A percentile compares a stretch with the other conserved stretches of the same genome.
Evolutionary conservation across 148 eudicot species (phyloP).

Genomic region (Cornus suecica): DNA sequence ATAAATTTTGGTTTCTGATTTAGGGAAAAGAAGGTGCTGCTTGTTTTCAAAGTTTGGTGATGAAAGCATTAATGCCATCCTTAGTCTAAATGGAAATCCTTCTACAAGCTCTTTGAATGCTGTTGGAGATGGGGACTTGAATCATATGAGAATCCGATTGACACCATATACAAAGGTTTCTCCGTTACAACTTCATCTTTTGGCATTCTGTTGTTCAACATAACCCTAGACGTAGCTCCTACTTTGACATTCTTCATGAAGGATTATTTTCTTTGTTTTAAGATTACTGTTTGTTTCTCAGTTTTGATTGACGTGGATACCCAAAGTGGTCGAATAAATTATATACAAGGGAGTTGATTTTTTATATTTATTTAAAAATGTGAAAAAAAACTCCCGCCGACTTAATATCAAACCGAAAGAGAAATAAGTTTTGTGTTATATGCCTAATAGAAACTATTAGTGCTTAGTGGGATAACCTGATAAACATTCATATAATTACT

Average conservation of each 20-base stretch:
- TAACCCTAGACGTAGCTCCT: neutral
- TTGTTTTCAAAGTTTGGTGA: slow-evolving; percentile 51
- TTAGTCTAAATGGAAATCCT: slow-evolving; percentile 23
- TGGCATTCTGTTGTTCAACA: neutral
- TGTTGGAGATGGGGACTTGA: slow-evolving; percentile 27
- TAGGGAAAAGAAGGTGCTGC: slow-evolving; percentile 57
- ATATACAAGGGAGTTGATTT: neutral
- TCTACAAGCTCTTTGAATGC: slow-evolving; percentile 17
- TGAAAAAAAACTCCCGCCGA: neutral
- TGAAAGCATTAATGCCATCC: slow-evolving; percentile 35
- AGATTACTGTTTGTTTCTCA: neutral
- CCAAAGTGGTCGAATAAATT: neutral
- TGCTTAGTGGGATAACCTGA: too few species aligned
- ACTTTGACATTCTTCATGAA: neutral
- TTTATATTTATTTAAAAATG: neutral
- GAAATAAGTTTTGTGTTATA: neutral
- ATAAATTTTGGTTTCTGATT: neutral
- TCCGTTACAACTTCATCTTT: slow-evolving; percentile 7
- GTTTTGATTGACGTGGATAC: neutral
- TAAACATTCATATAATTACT: too few species aligned
- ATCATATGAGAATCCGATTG: slow-evolving; percentile 51
- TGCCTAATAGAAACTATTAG: too few species aligned
- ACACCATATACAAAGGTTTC: slow-evolving; percentile 69
- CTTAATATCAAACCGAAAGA: neutral
- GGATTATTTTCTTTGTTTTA: neutral